These are phyloP conservation scores for Globisporangium ultimum DNA, from an alignment of 352 stramenopile species.

Conservation along the genomic window DNA sequence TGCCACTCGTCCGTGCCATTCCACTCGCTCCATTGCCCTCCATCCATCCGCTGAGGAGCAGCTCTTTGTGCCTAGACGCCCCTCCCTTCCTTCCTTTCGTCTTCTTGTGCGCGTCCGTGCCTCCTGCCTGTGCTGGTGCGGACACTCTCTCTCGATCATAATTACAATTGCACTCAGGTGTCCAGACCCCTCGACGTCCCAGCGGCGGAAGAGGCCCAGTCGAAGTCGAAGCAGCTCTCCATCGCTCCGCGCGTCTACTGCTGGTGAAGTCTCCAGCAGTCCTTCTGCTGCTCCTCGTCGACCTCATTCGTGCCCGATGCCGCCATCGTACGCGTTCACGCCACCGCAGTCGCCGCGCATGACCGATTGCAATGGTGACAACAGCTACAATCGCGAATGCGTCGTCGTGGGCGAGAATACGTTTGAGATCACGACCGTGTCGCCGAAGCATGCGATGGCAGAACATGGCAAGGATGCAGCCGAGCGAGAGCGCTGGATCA, in stretches of 20 bases:
- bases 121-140: not conserved
- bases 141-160: not conserved
- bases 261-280: not conserved
- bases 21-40: not conserved
- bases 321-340: not conserved
- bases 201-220: not conserved
- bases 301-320: not conserved
- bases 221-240: not conserved
- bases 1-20: not conserved
- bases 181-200: not conserved
- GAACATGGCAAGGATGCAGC: not conserved
- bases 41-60: not conserved
- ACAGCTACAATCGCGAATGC: not conserved
- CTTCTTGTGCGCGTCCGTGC: not conserved
- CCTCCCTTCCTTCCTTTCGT: no score
- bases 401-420: not conserved
- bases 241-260: not conserved
- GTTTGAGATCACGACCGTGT: not conserved
- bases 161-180: constrained; percentile 7
- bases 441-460: not conserved
- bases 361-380: not conserved
- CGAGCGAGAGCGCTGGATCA: not conserved
- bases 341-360: not conserved
- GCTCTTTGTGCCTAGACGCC: no score
- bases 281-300: not conserved